These are phyloP conservation scores for Pestalotiopsis sp. DNA, from an alignment of 2,329 filamentous ascomycete species.

Conservation along the genomic window DNA sequence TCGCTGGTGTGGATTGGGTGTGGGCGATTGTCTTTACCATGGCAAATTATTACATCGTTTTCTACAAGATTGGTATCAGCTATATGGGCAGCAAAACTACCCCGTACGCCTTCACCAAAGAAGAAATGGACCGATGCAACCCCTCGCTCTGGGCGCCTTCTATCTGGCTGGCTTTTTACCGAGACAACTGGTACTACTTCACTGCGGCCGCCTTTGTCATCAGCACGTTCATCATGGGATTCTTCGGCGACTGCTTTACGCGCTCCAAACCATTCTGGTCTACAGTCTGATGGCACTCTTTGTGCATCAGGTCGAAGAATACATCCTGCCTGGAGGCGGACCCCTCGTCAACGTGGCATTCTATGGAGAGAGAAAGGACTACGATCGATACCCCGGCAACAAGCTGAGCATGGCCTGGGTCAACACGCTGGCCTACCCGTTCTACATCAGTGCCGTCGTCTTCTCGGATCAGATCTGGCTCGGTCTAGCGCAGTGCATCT, in stretches of 20 bases:
- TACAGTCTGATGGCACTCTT: background rate
- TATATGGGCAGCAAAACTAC: background rate
- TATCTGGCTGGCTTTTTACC: background rate
- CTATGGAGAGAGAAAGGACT: background rate
- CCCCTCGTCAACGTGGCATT: background rate
- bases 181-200: background rate
- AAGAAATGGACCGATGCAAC: background rate
- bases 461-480: background rate
- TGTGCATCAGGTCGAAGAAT: background rate
- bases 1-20: background rate
- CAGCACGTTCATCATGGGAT: background rate
- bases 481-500: background rate
- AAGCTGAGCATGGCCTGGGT: background rate
- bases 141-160: background rate
- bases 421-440: background rate
- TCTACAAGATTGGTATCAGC: background rate
- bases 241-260: background rate
- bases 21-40: background rate
- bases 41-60: background rate
- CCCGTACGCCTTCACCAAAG: background rate
- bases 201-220: background rate
- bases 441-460: background rate
- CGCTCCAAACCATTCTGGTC: background rate
- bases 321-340: background rate
- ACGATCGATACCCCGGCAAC: background rate